Conservation (phyloP, 192 early-diverging fungal genomes). For the Haplosporangium gracile region DNA sequence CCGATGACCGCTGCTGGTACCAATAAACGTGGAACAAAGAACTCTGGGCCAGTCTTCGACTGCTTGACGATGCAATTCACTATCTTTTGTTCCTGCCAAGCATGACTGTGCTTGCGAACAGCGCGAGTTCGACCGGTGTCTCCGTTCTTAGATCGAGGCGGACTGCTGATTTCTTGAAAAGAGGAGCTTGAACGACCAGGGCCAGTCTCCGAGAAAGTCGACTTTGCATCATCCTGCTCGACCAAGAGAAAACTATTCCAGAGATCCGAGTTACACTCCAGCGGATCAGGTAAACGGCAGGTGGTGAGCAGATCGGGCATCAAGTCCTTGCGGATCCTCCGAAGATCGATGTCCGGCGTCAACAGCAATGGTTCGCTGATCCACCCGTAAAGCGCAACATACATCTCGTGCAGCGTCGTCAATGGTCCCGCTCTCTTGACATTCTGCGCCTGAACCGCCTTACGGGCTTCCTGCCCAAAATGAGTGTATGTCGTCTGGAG, state of each 20-base stretch:
- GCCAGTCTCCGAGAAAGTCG: neutral
- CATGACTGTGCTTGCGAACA: conserved; percentile 34
- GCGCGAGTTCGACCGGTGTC: conserved; percentile 19
- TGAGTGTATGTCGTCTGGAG: conserved; percentile 56
- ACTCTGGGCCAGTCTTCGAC: conserved; percentile 16
- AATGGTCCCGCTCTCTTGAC: neutral
- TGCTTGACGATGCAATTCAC: conserved; percentile 35
- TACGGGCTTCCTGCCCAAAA: conserved; percentile 46
- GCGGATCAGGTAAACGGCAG: conserved; percentile 47
- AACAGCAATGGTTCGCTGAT: conserved; percentile 53
- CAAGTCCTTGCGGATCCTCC: conserved; percentile 51
- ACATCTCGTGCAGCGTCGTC: conserved; percentile 56
- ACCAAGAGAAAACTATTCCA: conserved; percentile 58
- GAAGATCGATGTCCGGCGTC: conserved; percentile 26
- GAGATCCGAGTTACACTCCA: conserved; percentile 32
- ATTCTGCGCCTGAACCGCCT: conserved; percentile 25
- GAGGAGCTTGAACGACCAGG: neutral
- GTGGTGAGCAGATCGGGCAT: conserved; percentile 26
- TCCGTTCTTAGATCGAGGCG: neutral
- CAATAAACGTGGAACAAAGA: conserved; percentile 6
- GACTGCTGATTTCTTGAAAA: neutral
- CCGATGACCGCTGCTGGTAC: conserved; percentile 6
- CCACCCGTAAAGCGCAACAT: conserved; percentile 65
- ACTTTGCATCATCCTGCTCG: neutral
- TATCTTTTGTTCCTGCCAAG: conserved; percentile 52